These are phyloP conservation scores for Heterococcus sp. DNA, from an alignment of 108 stramenopile species.

Conservation along the genomic window DNA sequence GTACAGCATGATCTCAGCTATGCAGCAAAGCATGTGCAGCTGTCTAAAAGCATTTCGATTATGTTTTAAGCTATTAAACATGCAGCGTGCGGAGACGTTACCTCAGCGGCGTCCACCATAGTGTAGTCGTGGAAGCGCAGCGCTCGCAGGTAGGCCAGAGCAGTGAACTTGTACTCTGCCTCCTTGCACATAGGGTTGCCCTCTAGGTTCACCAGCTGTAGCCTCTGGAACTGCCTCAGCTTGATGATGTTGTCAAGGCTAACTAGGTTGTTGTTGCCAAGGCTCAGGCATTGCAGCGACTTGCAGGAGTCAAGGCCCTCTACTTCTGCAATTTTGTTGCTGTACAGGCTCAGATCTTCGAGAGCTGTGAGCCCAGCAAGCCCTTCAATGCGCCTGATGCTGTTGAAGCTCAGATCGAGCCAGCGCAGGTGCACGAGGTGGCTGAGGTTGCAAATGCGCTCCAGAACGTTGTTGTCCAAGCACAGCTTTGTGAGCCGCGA, in stretches of 20 bases:
- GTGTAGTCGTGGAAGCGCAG: slow-evolving; percentile 61
- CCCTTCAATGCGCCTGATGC: slow-evolving; percentile 58
- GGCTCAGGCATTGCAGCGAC: slow-evolving; percentile 59
- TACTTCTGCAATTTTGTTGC: slow-evolving; percentile 47
- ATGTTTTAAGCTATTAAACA: slow-evolving; percentile 60
- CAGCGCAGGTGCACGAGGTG: slow-evolving; percentile 60
- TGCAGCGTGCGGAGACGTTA: slow-evolving; percentile 2
- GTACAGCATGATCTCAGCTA: slow-evolving; percentile 54
- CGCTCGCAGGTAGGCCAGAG: slow-evolving; percentile 59
- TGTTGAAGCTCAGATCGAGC: slow-evolving; percentile 66
- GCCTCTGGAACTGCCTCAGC: slow-evolving; percentile 52
- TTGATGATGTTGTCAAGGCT: slow-evolving; percentile 54
- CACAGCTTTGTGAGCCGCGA: slow-evolving; percentile 58
- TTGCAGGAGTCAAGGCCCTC: slow-evolving; percentile 61
- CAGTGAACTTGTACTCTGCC: slow-evolving; percentile 57
- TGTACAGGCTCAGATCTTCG: slow-evolving; percentile 57
- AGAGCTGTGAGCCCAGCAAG: slow-evolving; percentile 56
- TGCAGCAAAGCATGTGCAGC: slow-evolving; percentile 54
- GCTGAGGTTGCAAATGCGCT: slow-evolving; percentile 49
- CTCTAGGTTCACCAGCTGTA: slow-evolving; percentile 60
- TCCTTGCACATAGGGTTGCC: slow-evolving; percentile 64
- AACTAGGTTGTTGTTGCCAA: slow-evolving; percentile 61
- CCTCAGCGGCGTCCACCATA: slow-evolving; percentile 28
- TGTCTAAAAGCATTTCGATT: slow-evolving; percentile 56
- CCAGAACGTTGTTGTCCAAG: slow-evolving; percentile 66